Conservation (phyloP, 2,329 filamentous ascomycete species). For the Penicillium sp. region DNA sequence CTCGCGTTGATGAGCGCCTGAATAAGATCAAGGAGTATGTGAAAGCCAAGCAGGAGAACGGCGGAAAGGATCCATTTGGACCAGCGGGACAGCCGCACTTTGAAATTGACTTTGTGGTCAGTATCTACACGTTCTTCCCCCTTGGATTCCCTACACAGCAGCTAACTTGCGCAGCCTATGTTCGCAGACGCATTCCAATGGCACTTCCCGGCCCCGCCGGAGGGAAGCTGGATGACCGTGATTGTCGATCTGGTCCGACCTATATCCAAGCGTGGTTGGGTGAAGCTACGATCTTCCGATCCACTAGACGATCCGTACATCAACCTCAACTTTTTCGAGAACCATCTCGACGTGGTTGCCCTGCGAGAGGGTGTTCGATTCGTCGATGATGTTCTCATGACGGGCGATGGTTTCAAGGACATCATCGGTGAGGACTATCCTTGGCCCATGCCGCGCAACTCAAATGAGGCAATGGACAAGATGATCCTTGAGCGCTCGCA, state of each 20-base stretch:
- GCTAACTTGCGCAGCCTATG: conserved; percentile 37
- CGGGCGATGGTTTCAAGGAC: conserved; percentile 51
- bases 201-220: conserved; percentile 40
- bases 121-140: background rate
- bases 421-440: conserved; percentile 46
- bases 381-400: conserved; percentile 51
- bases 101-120: conserved; percentile 56
- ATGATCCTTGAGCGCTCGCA: conserved; percentile 54
- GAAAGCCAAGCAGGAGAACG: conserved; percentile 38
- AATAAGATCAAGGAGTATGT: conserved; percentile 47
- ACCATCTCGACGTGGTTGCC: conserved; percentile 51
- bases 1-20: conserved; percentile 30
- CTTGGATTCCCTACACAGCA: too few species aligned
- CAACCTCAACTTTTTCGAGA: conserved; percentile 46
- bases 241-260: conserved; percentile 50
- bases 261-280: conserved; percentile 41
- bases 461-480: conserved; percentile 53
- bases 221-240: conserved; percentile 52
- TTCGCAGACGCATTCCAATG: conserved; percentile 51
- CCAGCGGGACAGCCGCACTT: conserved; percentile 57
- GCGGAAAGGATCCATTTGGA: conserved; percentile 49
- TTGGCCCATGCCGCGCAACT: conserved; percentile 54
- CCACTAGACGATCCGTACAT: conserved; percentile 36
- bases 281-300: conserved; percentile 40
- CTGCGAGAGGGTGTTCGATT: conserved; percentile 55